Evolutionary conservation across 2,329 filamentous ascomycete species (phyloP).

Genomic region (Aspergillus fijiensis): DNA sequence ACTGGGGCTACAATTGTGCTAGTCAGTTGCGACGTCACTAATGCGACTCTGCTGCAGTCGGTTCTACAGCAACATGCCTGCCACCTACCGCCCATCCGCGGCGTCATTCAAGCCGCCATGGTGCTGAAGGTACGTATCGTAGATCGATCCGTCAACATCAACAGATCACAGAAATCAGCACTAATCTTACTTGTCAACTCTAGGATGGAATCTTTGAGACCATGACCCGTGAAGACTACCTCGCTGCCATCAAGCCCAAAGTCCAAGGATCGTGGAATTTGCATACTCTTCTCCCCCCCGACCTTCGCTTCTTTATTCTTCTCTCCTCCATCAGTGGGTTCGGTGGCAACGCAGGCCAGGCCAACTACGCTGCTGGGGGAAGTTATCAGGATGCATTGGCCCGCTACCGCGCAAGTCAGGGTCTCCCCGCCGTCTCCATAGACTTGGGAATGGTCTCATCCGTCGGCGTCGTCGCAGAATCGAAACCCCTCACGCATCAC

Average conservation of each 20-base stretch:
- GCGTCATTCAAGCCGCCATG: slow-evolving; percentile 23
- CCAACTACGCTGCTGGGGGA: slow-evolving; percentile 36
- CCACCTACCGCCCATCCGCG: slow-evolving; percentile 8
- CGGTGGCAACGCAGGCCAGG: slow-evolving; percentile 28
- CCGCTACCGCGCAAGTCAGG: slow-evolving; percentile 25
- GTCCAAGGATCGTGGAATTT: slow-evolving; percentile 23
- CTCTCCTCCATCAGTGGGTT: slow-evolving; percentile 52
- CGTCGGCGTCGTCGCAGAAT: background rate
- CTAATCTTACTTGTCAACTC: background rate
- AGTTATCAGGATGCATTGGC: slow-evolving; percentile 37
- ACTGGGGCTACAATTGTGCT: background rate
- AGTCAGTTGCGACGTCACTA: background rate
- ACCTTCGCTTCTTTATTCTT: slow-evolving; percentile 63
- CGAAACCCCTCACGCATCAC: background rate
- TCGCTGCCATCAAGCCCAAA: slow-evolving; percentile 13
- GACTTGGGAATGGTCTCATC: background rate
- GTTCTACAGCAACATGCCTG: background rate
- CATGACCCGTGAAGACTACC: slow-evolving; percentile 18
- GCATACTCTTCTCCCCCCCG: slow-evolving; percentile 25
- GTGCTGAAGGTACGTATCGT: slow-evolving; percentile 9
- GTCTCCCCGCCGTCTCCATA: slow-evolving; percentile 15
- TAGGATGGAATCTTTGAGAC: slow-evolving; percentile 16
- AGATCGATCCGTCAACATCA: background rate
- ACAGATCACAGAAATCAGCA: too few relatives aligned
- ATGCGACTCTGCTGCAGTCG: background rate